phyloP scores from a whole-genome alignment of 2,329 filamentous ascomycete species.

The Fusarium stilboides region DNA sequence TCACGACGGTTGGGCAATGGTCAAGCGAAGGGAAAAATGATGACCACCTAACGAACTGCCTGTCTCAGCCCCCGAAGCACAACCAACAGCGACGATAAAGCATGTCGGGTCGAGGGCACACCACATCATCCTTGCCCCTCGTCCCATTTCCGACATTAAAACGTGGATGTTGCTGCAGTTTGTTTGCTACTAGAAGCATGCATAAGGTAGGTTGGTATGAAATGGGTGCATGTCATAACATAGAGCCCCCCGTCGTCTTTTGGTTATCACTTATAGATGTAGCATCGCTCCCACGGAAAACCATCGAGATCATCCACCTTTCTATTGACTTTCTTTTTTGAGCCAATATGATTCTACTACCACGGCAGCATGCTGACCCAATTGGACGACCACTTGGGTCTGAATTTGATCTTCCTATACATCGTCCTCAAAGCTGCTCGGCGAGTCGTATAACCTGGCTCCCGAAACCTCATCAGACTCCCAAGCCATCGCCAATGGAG shows the following conservation, averaged over 20 bases:
- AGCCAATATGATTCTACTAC: constrained; percentile 52
- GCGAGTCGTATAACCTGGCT: constrained; percentile 27
- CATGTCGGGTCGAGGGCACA: constrained; percentile 43
- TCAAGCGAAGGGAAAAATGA: constrained; percentile 26
- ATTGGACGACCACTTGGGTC: constrained; percentile 21
- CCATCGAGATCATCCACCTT: constrained; percentile 45
- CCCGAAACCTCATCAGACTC: constrained; percentile 19
- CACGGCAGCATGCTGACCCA: constrained; percentile 41
- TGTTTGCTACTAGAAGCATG: constrained; percentile 34
- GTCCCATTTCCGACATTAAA: constrained; percentile 29
- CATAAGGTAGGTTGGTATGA: constrained; percentile 19
- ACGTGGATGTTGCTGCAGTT: constrained; percentile 21
- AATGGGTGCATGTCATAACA: constrained; percentile 11
- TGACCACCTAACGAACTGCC: constrained; percentile 18
- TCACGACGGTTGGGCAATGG: constrained; percentile 1
- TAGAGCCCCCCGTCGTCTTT: constrained; percentile 8
- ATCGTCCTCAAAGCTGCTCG: constrained; percentile 20
- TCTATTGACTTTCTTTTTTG: not conserved
- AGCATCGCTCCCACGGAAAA: constrained; percentile 43
- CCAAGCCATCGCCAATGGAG: constrained; percentile 52
- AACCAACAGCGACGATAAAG: constrained; percentile 49
- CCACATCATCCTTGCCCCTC: constrained; percentile 37
- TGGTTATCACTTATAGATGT: constrained; percentile 45
- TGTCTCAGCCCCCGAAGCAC: constrained; percentile 55
- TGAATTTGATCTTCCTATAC: constrained; percentile 33